phyloP scores from a whole-genome alignment of 805 yeast genomes.

The Vanderwaltozyma yarrowii region DNA sequence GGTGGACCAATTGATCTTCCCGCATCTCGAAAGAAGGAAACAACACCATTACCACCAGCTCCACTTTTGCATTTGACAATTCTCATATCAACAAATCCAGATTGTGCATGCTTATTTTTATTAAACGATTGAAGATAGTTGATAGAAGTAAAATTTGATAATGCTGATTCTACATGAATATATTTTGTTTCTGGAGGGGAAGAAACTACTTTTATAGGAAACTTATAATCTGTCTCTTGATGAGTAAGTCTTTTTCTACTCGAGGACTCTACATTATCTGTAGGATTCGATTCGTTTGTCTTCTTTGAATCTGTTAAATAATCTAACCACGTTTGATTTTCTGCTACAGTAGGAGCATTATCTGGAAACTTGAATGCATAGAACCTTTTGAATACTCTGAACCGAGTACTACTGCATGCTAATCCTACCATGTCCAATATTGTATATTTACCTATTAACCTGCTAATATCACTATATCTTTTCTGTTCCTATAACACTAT shows the following conservation, averaged over 20 bases:
- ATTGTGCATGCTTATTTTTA: conserved; percentile 32
- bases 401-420: neutral
- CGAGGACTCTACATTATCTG: neutral
- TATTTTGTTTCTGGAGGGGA: conserved; percentile 16
- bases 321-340: conserved; percentile 36
- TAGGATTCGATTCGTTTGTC: neutral
- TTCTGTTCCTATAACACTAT: too few relatives aligned
- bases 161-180: conserved; percentile 15
- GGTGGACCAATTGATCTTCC: conserved; percentile 86
- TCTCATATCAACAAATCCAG: conserved; percentile 49
- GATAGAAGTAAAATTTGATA: conserved; percentile 20
- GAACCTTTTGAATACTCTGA: neutral
- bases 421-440: neutral
- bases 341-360: conserved; percentile 34
- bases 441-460: neutral
- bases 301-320: conserved; percentile 5
- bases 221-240: neutral
- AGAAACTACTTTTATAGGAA: conserved; percentile 10
- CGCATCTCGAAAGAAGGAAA: conserved; percentile 81
- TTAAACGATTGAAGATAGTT: conserved; percentile 24
- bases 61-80: conserved; percentile 65
- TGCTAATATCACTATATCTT: neutral
- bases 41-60: conserved; percentile 78
- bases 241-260: neutral
- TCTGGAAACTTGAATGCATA: conserved; percentile 20